Evolutionary conservation across 441 rosid species (phyloP).

Genomic region (Euphorbia celastroides): DNA sequence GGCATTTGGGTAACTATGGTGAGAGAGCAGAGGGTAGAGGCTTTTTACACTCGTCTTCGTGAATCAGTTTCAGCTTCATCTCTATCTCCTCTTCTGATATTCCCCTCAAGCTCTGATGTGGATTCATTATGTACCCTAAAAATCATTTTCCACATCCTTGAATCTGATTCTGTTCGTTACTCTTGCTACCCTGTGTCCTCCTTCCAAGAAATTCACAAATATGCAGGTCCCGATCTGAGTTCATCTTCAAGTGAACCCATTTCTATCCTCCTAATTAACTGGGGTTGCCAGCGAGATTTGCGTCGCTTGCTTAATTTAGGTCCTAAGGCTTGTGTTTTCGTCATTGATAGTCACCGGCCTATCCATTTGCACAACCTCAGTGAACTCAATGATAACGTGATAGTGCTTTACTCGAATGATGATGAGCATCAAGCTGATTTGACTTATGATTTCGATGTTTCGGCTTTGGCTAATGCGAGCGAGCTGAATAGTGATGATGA

Average conservation of each 20-base stretch:
- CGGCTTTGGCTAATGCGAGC: conserved; percentile 60
- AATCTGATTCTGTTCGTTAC: conserved; percentile 83
- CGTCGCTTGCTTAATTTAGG: conserved; percentile 48
- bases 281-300: conserved; percentile 95
- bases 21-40: conserved; percentile 61
- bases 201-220: conserved; percentile 65
- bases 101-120: conserved; percentile 87
- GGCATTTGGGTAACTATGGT: conserved; percentile 42
- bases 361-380: conserved; percentile 86
- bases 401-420: conserved; percentile 73
- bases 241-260: conserved; percentile 43
- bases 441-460: conserved; percentile 71
- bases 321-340: conserved; percentile 57
- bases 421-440: conserved; percentile 83
- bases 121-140: conserved; percentile 86
- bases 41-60: conserved; percentile 65
- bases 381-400: conserved; percentile 61
- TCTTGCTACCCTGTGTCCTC: conserved; percentile 94
- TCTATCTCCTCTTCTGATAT: conserved; percentile 63
- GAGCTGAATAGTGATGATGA: conserved; percentile 37
- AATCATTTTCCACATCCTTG: conserved; percentile 69
- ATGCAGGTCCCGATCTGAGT: conserved; percentile 49
- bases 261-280: conserved; percentile 61
- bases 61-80: conserved; percentile 55
- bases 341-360: conserved; percentile 87